Evolutionary conservation across 768 basidiomycete species (phyloP).

Genomic region (Lactarius akahatsu): DNA sequence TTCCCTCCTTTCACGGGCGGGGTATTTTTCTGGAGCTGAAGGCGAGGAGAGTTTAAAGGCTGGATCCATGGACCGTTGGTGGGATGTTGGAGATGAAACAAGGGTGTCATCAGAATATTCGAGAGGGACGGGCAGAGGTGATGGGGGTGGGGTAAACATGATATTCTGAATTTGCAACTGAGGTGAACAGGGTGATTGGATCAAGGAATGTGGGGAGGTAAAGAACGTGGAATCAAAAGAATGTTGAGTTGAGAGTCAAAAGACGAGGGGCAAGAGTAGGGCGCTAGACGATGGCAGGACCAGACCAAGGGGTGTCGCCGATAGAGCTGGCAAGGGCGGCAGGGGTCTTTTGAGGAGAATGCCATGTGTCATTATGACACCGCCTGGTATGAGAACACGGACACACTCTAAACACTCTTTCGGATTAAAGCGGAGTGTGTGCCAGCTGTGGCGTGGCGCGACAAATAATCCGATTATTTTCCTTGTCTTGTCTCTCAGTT

Average conservation of each 20-base stretch:
- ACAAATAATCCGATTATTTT: slow-evolving; percentile 6
- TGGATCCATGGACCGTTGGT: slow-evolving; percentile 9
- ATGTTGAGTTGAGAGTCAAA: not conserved
- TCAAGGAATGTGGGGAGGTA: not conserved
- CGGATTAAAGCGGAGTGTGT: slow-evolving; percentile 32
- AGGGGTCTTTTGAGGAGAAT: too few species aligned
- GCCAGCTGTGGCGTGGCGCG: slow-evolving; percentile 14
- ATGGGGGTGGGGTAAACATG: slow-evolving; percentile 45
- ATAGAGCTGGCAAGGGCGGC: not conserved
- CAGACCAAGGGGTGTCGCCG: not conserved
- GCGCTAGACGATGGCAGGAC: not conserved
- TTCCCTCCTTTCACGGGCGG: not conserved
- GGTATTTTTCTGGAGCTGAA: slow-evolving; percentile 21
- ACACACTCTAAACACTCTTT: slow-evolving; percentile 8
- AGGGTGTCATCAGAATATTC: slow-evolving; percentile 20
- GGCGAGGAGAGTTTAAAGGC: slow-evolving; percentile 14
- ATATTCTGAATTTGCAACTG: not conserved
- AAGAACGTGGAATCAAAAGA: slow-evolving; percentile 23
- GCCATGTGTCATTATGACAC: not conserved
- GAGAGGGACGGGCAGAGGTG: slow-evolving; percentile 37
- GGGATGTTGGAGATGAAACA: not conserved
- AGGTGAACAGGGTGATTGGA: not conserved
- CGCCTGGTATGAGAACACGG: not conserved
- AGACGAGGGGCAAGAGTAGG: not conserved
- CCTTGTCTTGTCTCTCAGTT: not conserved